These are phyloP conservation scores for Aspergillus sparsus DNA, from an alignment of 495 filamentous ascomycete species.

Conservation along the genomic window DNA sequence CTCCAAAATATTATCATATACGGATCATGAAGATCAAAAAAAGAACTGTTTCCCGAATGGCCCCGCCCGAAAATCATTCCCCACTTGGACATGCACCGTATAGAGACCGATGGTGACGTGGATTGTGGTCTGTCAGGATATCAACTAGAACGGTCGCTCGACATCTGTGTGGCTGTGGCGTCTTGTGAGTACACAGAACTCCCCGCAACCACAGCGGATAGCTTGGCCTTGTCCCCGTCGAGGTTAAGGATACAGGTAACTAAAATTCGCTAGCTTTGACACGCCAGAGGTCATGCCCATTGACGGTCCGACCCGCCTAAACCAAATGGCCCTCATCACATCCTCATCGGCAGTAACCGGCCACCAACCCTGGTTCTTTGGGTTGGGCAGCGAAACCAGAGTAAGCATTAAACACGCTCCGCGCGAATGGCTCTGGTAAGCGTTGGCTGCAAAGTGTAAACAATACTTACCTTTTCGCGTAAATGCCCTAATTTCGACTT, in stretches of 20 bases:
- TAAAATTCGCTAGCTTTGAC: slow-evolving; percentile 22
- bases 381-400: slow-evolving; percentile 31
- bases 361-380: slow-evolving; percentile 24
- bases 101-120: slow-evolving; percentile 30
- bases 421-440: slow-evolving; percentile 6
- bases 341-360: slow-evolving; percentile 25
- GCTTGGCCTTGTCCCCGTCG: slow-evolving; percentile 19
- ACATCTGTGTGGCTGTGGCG: slow-evolving; percentile 29
- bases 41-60: slow-evolving; percentile 17
- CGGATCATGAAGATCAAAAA: slow-evolving; percentile 28
- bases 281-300: slow-evolving; percentile 22
- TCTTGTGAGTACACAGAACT: slow-evolving; percentile 25
- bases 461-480: slow-evolving; percentile 14
- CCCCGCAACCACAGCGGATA: slow-evolving; percentile 17
- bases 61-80: slow-evolving; percentile 28
- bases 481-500: slow-evolving; percentile 15
- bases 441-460: background rate
- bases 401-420: slow-evolving; percentile 21
- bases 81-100: slow-evolving; percentile 25
- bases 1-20: slow-evolving; percentile 17
- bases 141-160: slow-evolving; percentile 28
- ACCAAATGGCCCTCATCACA: slow-evolving; percentile 21
- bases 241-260: slow-evolving; percentile 20
- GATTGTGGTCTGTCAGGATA: slow-evolving; percentile 30
- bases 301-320: slow-evolving; percentile 30